phyloP scores from a whole-genome alignment of 495 filamentous ascomycete genomes.

The Hypomontagnella submonticulosa region DNA sequence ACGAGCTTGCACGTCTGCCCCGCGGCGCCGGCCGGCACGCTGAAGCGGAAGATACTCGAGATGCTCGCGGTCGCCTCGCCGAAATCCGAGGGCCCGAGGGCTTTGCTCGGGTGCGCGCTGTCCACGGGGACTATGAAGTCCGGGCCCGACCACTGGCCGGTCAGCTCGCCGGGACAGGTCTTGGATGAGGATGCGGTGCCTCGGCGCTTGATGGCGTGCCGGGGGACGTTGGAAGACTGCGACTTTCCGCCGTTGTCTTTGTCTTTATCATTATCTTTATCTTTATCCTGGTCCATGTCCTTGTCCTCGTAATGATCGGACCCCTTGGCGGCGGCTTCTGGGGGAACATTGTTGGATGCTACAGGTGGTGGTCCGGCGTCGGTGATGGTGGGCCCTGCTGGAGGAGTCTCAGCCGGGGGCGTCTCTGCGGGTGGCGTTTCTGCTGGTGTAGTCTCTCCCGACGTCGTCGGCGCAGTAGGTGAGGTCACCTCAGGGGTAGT shows the following conservation, averaged over 20 bases:
- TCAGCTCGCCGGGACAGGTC: constrained; percentile 63
- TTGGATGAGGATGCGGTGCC: constrained; percentile 17
- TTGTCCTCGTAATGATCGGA: background rate
- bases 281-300: background rate
- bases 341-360: no score
- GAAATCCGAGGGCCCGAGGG: constrained; percentile 64
- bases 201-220: constrained; percentile 17
- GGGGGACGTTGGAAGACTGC: constrained; percentile 1
- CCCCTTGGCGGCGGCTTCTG: no score
- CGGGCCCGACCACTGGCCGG: constrained; percentile 67
- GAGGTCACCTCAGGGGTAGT: no score
- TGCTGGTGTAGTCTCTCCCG: no score
- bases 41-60: constrained; percentile 76
- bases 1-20: constrained; percentile 71
- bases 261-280: background rate
- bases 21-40: constrained; percentile 63
- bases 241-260: background rate
- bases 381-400: no score
- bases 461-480: no score
- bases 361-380: background rate
- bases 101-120: constrained; percentile 61
- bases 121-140: constrained; percentile 75
- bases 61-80: constrained; percentile 65
- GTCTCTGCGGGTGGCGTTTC: background rate
- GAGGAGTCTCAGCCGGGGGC: background rate